phyloP scores from a whole-genome alignment of 1,284 basidiomycete genomes.

The Ceratobasidium sp. region DNA sequence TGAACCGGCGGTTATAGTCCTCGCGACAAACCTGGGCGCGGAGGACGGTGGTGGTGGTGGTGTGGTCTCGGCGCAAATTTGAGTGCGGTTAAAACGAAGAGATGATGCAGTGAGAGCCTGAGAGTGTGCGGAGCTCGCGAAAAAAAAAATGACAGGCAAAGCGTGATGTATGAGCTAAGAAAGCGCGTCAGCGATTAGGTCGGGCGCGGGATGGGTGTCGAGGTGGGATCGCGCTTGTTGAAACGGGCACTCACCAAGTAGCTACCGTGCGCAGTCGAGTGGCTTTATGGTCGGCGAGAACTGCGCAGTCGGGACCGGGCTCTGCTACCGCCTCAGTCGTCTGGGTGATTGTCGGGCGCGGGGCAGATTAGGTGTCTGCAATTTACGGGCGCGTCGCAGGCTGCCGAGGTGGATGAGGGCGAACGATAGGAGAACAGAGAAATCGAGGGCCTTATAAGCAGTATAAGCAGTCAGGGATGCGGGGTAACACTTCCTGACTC shows the following conservation, averaged over 20 bases:
- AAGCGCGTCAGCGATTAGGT: constrained; percentile 24
- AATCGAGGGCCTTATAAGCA: constrained; percentile 40
- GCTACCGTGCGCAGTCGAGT: background rate
- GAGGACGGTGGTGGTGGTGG: constrained; percentile 13
- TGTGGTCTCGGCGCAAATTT: background rate
- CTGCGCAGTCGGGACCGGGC: constrained; percentile 24
- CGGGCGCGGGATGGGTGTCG: constrained; percentile 8
- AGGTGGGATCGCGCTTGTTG: constrained; percentile 14
- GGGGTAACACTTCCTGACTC: constrained; percentile 42
- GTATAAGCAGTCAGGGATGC: constrained; percentile 30
- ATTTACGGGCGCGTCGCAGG: constrained; percentile 27
- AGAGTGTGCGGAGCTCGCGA: constrained; percentile 21
- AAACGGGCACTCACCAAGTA: constrained; percentile 17
- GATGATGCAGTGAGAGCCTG: background rate
- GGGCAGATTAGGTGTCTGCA: background rate
- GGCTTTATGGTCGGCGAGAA: background rate
- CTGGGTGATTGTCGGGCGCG: constrained; percentile 5
- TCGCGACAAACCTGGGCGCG: constrained; percentile 5
- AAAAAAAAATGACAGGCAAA: constrained; percentile 38
- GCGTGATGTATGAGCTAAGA: constrained; percentile 19
- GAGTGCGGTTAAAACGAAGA: background rate
- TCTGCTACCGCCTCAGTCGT: constrained; percentile 28
- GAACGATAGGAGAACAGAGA: constrained; percentile 36
- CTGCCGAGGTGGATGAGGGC: constrained; percentile 17
- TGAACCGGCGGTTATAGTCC: constrained; percentile 2